Base-by-base conservation (phyloP, 2,329 filamentous ascomycete species). In the Penicillium sp. region DNA sequence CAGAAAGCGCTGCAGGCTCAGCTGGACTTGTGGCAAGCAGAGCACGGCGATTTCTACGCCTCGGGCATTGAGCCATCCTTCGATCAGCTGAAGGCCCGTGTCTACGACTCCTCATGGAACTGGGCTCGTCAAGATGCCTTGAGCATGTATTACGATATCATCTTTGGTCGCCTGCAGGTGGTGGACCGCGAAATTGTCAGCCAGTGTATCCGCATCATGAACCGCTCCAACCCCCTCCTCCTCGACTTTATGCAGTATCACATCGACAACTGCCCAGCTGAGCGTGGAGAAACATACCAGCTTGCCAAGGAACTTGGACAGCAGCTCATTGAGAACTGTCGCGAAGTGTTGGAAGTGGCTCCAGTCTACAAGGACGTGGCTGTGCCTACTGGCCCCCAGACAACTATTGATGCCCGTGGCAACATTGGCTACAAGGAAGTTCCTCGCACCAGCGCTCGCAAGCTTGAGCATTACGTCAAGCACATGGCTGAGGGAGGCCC, bases 181-280 rank as follows among this genome's bases (percentile, higher is more conserved):
- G 89, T 99, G 39, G 94, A 99, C 69, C 90, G 94, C 60, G 94
- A 99, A 75, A 99, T 97, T 67, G 94, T 99, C 71, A 97, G 92
- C 77, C 92, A 92, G 73, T 99, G 94, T 78, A 97, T 99, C 69
- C 89, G 91, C 64, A 94, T 99, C 77, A 99, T 99, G 94, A 99
- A 97, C 80, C 89, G 94, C 60, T 96, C 94, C 34, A 99, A 97
- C 72, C 94, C 94, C 3, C 88, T 90, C 35, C 85, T 99, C 1
- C 84, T 99, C 55, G 93, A 99, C 65, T 99, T 97, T 77, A 99
- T 99, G 94, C 94, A 99, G 73, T 97, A 99, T 68, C 94, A 99
- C 78, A 99, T 99, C 69, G 94, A 99, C 69, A 94, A 97, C 79
- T 97, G 93, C 79, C 94, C 94, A 0, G 92, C 92, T 0, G 92